Percentiles rank a stretch among this genome's conserved stretches.
phyloP scores from a whole-genome alignment of 1,139 yeast species.

The Yamadazyma spencermartinsiae region DNA sequence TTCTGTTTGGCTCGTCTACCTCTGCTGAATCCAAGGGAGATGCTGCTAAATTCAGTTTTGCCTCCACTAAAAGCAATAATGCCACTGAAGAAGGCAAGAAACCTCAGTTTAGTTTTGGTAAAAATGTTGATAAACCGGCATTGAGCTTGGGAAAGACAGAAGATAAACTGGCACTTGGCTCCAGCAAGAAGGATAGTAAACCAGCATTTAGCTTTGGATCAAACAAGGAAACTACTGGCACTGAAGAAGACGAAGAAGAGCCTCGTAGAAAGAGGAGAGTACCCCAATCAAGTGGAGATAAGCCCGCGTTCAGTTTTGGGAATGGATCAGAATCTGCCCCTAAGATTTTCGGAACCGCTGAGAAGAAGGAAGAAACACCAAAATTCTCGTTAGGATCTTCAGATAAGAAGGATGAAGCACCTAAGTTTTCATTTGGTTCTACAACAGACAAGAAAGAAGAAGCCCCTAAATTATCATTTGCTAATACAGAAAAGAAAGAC shows the following conservation, averaged over 20 bases:
- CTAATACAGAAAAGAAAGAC: slow-evolving; percentile 11
- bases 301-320: slow-evolving; percentile 13
- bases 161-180: not conserved
- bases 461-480: slow-evolving; percentile 19
- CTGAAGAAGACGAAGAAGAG: not conserved
- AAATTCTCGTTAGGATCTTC: slow-evolving; percentile 21
- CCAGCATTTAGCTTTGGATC: slow-evolving; percentile 12
- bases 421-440: slow-evolving; percentile 5
- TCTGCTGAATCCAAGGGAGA: not conserved
- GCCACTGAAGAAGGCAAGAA: not conserved
- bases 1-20: not conserved
- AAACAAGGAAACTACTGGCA: slow-evolving; percentile 6
- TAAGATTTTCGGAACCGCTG: not conserved
- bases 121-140: no score
- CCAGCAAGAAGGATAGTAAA: slow-evolving; percentile 3
- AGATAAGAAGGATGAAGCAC: not conserved
- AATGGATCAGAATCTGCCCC: no score
- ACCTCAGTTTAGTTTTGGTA: not conserved
- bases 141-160: slow-evolving; percentile 1
- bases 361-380: slow-evolving; percentile 12
- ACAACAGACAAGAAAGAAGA: slow-evolving; percentile 21
- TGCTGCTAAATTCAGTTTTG: no score
- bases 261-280: slow-evolving; percentile 9
- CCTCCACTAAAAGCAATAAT: no score
- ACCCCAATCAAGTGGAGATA: no score